phyloP scores from a whole-genome alignment of 1,139 yeast species.

The Hyphopichia pseudoburtonii region DNA sequence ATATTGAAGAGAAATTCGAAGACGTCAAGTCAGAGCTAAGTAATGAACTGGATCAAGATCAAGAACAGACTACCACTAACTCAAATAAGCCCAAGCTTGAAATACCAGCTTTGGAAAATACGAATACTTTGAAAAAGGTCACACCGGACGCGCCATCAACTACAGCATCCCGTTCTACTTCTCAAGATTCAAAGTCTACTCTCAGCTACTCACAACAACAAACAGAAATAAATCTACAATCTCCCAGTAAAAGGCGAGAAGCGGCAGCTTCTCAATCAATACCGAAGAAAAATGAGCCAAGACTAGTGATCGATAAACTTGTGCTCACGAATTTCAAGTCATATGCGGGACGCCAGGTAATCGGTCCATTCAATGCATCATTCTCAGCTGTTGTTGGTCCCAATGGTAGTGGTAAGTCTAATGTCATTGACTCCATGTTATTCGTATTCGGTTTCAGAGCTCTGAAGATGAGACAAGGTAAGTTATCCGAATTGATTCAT shows the following conservation, averaged over 20 bases:
- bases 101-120: too few relatives aligned
- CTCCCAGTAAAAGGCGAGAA: constrained; percentile 30
- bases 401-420: constrained; percentile 96
- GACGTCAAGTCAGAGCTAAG: constrained; percentile 1
- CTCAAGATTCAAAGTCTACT: constrained; percentile 5
- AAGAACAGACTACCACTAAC: too few relatives aligned
- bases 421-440: constrained; percentile 92
- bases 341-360: constrained; percentile 89
- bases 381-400: constrained; percentile 99
- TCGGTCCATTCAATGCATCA: constrained; percentile 92
- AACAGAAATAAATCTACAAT: constrained; percentile 24
- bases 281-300: constrained; percentile 32
- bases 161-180: constrained; percentile 5
- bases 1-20: neutral
- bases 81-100: too few relatives aligned
- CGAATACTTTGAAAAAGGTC: too few relatives aligned
- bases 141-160: neutral
- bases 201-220: constrained; percentile 33
- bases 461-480: constrained; percentile 94
- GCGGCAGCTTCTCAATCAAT: constrained; percentile 10
- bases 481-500: constrained; percentile 86
- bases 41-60: too few relatives aligned
- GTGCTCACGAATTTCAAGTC: constrained; percentile 88
- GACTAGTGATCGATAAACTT: constrained; percentile 74
- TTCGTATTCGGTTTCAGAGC: constrained; percentile 98